These are phyloP conservation scores for Gelatoporia subvermispora DNA, from an alignment of 768 basidiomycete species.

Conservation along the genomic window DNA sequence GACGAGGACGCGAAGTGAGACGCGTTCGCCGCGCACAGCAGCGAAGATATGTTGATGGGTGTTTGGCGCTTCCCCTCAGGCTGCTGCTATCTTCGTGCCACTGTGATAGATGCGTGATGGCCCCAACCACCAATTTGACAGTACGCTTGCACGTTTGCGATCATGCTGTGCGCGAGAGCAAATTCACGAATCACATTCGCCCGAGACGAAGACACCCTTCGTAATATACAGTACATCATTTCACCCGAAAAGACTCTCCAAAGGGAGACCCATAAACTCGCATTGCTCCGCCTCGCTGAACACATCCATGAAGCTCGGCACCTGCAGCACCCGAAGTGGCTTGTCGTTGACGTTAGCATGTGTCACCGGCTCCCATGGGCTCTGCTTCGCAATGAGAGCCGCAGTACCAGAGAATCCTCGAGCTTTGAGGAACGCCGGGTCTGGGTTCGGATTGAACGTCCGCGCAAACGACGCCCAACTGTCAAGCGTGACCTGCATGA, in stretches of 20 bases:
- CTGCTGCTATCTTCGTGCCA: background rate
- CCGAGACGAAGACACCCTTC: background rate
- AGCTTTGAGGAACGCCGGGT: slow-evolving; percentile 34
- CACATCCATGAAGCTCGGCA: slow-evolving; percentile 25
- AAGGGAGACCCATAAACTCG: slow-evolving; percentile 22
- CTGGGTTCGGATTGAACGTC: slow-evolving; percentile 44
- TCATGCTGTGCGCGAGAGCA: background rate
- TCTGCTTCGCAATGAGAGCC: slow-evolving; percentile 22
- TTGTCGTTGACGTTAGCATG: slow-evolving; percentile 15
- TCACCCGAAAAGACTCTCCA: slow-evolving; percentile 2
- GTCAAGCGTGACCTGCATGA: slow-evolving; percentile 40
- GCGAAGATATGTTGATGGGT: background rate
- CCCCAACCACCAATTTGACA: background rate
- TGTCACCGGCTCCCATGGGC: slow-evolving; percentile 32
- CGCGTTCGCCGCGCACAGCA: background rate
- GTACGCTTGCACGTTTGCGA: background rate
- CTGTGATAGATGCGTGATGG: no score
- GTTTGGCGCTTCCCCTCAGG: background rate
- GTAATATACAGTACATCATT: no score
- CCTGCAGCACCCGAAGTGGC: slow-evolving; percentile 32
- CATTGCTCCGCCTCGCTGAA: slow-evolving; percentile 37
- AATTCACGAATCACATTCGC: no score
- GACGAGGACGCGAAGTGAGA: background rate
- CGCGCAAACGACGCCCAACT: slow-evolving; percentile 44
- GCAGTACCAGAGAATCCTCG: slow-evolving; percentile 37